phyloP scores from a whole-genome alignment of 345 rosid species.

The Brassica incana region DNA sequence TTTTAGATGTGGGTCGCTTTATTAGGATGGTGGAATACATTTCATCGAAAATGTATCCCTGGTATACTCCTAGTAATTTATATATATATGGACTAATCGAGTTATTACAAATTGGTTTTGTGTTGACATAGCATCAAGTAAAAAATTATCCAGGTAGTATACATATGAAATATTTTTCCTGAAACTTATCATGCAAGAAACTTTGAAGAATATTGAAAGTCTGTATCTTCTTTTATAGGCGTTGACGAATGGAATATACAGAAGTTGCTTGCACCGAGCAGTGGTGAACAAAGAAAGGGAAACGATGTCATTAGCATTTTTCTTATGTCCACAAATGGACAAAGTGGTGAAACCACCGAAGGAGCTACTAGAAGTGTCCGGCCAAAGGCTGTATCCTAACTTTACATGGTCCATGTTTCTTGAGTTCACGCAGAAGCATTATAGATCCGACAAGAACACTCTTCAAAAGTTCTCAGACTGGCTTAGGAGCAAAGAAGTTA shows the following conservation, averaged over 20 bases:
- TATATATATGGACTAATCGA: background rate
- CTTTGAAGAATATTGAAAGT: background rate
- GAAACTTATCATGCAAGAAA: background rate
- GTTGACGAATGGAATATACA: constrained; percentile 41
- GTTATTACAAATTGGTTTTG: background rate
- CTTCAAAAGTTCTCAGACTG: constrained; percentile 20
- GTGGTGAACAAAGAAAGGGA: constrained; percentile 53
- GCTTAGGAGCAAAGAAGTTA: constrained; percentile 18
- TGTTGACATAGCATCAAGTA: background rate
- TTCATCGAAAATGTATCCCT: background rate
- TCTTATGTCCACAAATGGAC: constrained; percentile 57
- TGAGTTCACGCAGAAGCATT: constrained; percentile 47
- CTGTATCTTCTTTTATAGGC: constrained; percentile 12
- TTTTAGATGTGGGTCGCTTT: background rate
- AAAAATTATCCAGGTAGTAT: background rate
- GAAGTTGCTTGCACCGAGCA: constrained; percentile 61
- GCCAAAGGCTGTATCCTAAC: constrained; percentile 50
- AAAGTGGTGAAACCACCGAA: constrained; percentile 63
- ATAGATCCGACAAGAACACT: constrained; percentile 27
- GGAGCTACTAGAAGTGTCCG: constrained; percentile 29
- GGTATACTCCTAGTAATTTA: background rate
- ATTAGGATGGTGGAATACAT: background rate
- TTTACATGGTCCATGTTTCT: constrained; percentile 72
- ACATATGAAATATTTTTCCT: background rate
- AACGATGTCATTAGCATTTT: constrained; percentile 59